Base-by-base conservation (phyloP, 164 flowering plant genomes). In the Macadamia integrifolia region DNA sequence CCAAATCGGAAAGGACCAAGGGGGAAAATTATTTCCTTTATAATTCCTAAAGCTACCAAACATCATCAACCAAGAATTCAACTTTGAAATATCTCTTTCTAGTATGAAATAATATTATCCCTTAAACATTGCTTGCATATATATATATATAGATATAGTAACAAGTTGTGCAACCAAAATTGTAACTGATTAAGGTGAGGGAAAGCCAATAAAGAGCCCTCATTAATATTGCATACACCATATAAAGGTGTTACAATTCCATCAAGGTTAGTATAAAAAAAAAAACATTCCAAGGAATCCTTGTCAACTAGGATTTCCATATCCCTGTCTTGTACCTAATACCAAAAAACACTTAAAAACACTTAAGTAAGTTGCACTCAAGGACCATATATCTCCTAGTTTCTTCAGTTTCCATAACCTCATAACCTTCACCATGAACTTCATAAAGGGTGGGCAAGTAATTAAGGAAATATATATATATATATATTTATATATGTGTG, bases 291-390 rank as follows among this genome's bases (percentile, higher is more conserved):
- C 59, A 76, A 71, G 75, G 64, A 66, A 53, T 64, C 61, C 62
- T 52, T 70, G 50, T 70, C 75, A 74, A 70, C 61, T 61, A 52
- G 28, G 72, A 70, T 64, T 62, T 66, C 60, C 59, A 64, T 68
- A 73, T 80, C 78, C 70, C 58, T 80, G 49, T 80, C 80, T 40
- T 73, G 63, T 66, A 78, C 77, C 83, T 80, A 77, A 77, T 78
- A 60, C 69, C 70, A 71, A 66, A 69, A 67, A 14, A 52, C 30
- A 44, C 23, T 23, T 66, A 68, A 23, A 23, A 23, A 23, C 23
- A 23, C 0, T 23, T 23, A 76, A 74, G 73, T 79, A 65, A 65
- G 66, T 71, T 76, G 49, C 80, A 74, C 78, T 69, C 80, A 61
- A 66, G n/a, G 73, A 30, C 23, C 23, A 23, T 23, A n/a, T n/a